Percentiles rank a stretch among this genome's conserved stretches.
Conservation (phyloP, 2,329 filamentous ascomycete species). For the Allantophomopsis lycopodina region DNA sequence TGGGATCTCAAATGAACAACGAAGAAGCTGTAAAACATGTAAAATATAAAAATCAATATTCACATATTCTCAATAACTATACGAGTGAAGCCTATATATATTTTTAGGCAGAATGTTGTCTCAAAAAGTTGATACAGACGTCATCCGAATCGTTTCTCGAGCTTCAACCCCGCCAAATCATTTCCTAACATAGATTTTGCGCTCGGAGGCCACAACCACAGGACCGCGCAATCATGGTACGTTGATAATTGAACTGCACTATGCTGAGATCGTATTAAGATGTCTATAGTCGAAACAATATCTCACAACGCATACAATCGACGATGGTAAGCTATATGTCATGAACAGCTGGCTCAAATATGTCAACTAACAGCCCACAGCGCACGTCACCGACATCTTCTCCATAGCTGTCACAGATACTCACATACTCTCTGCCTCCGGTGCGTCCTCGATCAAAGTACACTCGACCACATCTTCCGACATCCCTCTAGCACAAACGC, state of each 20-base stretch:
- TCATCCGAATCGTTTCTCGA: not conserved
- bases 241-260: no score
- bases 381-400: conserved; percentile 76
- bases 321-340: conserved; percentile 50
- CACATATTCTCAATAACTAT: not conserved
- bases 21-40: not conserved
- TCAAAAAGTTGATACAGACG: not conserved
- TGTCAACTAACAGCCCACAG: conserved; percentile 28
- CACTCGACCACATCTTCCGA: conserved; percentile 60
- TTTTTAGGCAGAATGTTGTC: not conserved
- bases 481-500: conserved; percentile 67
- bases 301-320: conserved; percentile 79
- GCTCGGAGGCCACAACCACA: conserved; percentile 5
- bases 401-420: conserved; percentile 63
- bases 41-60: not conserved
- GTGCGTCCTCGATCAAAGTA: conserved; percentile 68
- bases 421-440: conserved; percentile 70
- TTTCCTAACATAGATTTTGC: conserved; percentile 1
- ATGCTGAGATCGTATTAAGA: not conserved
- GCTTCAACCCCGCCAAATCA: conserved; percentile 7
- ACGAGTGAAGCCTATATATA: conserved; percentile 5
- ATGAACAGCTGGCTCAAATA: conserved; percentile 1
- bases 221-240: no score
- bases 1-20: no score
- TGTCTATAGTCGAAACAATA: conserved; percentile 88